Evolutionary conservation across 352 stramenopile genomes (phyloP).

Genomic region (Lagenidium giganteum): DNA sequence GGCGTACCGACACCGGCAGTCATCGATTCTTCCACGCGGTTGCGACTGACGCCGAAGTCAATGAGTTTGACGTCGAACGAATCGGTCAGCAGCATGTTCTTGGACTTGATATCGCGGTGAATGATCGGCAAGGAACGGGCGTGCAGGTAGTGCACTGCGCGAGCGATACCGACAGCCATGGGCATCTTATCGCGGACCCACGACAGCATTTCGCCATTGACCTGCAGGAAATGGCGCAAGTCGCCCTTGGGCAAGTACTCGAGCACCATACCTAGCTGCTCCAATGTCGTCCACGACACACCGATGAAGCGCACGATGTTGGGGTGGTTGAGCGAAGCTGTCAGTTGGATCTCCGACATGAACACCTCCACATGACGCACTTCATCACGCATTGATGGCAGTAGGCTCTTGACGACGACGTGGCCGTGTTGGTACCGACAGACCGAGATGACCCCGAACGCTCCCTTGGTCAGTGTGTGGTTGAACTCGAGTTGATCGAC

Average conservation of each 20-base stretch:
- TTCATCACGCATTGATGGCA: neutral
- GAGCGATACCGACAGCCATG: slow-evolving; percentile 25
- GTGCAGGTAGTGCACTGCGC: slow-evolving; percentile 28
- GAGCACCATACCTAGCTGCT: slow-evolving; percentile 34
- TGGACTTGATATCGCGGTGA: slow-evolving; percentile 19
- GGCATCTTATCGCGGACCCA: slow-evolving; percentile 25
- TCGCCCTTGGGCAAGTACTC: slow-evolving; percentile 37
- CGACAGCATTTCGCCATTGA: slow-evolving; percentile 16
- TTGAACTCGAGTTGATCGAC: slow-evolving; percentile 31
- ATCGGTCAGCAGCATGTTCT: slow-evolving; percentile 15
- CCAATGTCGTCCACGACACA: slow-evolving; percentile 31
- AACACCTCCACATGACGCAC: slow-evolving; percentile 20
- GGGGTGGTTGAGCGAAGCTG: slow-evolving; percentile 27
- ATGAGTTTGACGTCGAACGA: slow-evolving; percentile 27
- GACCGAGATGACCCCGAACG: slow-evolving; percentile 38
- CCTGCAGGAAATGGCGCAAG: slow-evolving; percentile 27
- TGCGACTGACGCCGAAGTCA: slow-evolving; percentile 30
- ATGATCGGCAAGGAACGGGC: slow-evolving; percentile 13
- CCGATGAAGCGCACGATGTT: slow-evolving; percentile 37
- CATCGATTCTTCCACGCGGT: slow-evolving; percentile 6
- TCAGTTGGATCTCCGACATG: slow-evolving; percentile 35
- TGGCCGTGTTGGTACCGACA: neutral
- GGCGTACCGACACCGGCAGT: too few relatives aligned
- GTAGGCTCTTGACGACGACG: slow-evolving; percentile 1
- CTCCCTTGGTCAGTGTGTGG: slow-evolving; percentile 24